phyloP scores from a whole-genome alignment of 805 yeast species.

The Grigorovia jiainica region DNA sequence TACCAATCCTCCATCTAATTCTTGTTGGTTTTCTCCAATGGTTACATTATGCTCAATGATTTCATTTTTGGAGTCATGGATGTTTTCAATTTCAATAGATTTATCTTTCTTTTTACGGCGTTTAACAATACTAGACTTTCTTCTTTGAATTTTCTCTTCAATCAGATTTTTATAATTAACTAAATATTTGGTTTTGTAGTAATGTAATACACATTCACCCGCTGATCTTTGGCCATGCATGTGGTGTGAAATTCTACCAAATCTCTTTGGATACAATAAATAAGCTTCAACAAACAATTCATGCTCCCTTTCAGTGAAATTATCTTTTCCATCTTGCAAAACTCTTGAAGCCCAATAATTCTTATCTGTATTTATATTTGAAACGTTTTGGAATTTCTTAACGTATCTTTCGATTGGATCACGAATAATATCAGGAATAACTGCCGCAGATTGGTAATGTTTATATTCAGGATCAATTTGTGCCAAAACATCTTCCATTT shows the following conservation, averaged over 20 bases:
- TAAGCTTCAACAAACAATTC: slow-evolving; percentile 73
- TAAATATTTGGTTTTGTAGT: slow-evolving; percentile 76
- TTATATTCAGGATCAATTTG: slow-evolving; percentile 63
- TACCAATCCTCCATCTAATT: too few relatives aligned
- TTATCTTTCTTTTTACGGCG: slow-evolving; percentile 24
- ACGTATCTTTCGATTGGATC: slow-evolving; percentile 47
- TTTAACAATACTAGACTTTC: slow-evolving; percentile 30
- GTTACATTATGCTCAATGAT: background rate
- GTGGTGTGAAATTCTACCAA: slow-evolving; percentile 73
- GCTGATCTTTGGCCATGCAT: slow-evolving; percentile 77
- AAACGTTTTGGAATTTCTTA: slow-evolving; percentile 50
- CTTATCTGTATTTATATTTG: slow-evolving; percentile 64
- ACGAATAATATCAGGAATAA: slow-evolving; percentile 64
- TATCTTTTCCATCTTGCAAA: slow-evolving; percentile 56
- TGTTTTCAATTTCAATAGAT: slow-evolving; percentile 8
- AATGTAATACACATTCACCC: slow-evolving; percentile 86
- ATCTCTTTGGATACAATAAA: slow-evolving; percentile 71
- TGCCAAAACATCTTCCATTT: slow-evolving; percentile 29
- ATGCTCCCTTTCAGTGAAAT: slow-evolving; percentile 69
- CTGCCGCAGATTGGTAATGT: slow-evolving; percentile 78
- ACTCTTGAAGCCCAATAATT: slow-evolving; percentile 55
- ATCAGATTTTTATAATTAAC: slow-evolving; percentile 70
- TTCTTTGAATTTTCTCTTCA: slow-evolving; percentile 52
- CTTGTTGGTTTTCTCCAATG: background rate
- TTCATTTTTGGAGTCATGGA: slow-evolving; percentile 3